Evolutionary conservation across 768 basidiomycete species (phyloP).

Genomic region (Leucosporidium yakuticum): DNA sequence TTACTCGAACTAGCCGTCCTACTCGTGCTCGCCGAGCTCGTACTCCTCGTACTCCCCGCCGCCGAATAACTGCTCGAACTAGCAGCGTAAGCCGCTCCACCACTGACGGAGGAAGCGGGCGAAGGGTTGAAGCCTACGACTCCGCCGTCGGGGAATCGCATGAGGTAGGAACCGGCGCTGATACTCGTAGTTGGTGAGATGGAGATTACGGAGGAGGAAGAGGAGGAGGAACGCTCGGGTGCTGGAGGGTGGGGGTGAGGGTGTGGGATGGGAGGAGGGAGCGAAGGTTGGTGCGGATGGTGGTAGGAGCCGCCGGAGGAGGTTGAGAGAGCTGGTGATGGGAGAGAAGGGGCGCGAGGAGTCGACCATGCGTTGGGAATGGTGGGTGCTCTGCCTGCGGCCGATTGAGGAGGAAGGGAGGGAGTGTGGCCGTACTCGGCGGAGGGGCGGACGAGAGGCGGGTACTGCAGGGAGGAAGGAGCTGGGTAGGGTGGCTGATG

Average conservation of each 20-base stretch:
- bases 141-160: slow-evolving; percentile 29
- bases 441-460: neutral
- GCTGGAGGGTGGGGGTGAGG: neutral
- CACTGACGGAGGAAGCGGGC: neutral
- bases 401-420: slow-evolving; percentile 5
- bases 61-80: too few species aligned
- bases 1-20: slow-evolving; percentile 5
- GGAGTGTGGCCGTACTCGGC: neutral
- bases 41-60: neutral
- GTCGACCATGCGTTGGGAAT: too few species aligned
- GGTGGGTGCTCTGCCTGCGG: neutral
- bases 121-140: slow-evolving; percentile 11
- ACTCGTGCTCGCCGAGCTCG: neutral
- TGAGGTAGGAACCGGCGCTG: slow-evolving; percentile 19
- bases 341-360: neutral
- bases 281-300: too few species aligned
- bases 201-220: too few species aligned
- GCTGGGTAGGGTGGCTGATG: neutral
- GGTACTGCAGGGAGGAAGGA: neutral
- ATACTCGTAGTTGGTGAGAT: neutral
- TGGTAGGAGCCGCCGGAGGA: slow-evolving; percentile 15
- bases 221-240: too few species aligned
- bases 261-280: neutral
- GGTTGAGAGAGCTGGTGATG: slow-evolving; percentile 14
- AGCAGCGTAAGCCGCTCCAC: too few species aligned